Conservation (phyloP, 805 yeast genomes). For the Ogataea thermomethanolica region DNA sequence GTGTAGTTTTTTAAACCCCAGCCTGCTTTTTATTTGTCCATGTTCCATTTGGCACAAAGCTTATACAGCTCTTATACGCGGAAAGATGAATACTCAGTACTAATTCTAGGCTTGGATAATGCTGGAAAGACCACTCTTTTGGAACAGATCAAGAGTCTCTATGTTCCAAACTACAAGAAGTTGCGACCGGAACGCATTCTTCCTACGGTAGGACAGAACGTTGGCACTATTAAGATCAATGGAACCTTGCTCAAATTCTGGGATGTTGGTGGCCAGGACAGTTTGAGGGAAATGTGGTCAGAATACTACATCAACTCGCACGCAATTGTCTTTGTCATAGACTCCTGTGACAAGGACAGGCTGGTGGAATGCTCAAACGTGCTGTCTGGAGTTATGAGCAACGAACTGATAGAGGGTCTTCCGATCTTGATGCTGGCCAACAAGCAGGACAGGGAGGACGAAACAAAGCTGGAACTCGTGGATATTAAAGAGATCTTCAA, state of each 20-base stretch:
- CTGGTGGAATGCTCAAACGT: slow-evolving; percentile 78
- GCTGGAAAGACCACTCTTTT: slow-evolving; percentile 90
- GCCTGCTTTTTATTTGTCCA: neutral
- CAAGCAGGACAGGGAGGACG: slow-evolving; percentile 71
- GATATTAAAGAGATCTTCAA: slow-evolving; percentile 82
- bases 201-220: slow-evolving; percentile 96
- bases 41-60: slow-evolving; percentile 18
- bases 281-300: slow-evolving; percentile 82
- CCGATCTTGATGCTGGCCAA: slow-evolving; percentile 95
- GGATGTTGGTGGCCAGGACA: slow-evolving; percentile 96
- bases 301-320: slow-evolving; percentile 83
- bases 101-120: slow-evolving; percentile 88
- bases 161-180: slow-evolving; percentile 43
- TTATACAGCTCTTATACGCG: slow-evolving; percentile 15
- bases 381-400: slow-evolving; percentile 53
- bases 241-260: slow-evolving; percentile 65
- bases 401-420: slow-evolving; percentile 66
- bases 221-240: slow-evolving; percentile 41
- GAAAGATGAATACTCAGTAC: slow-evolving; percentile 53
- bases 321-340: slow-evolving; percentile 89
- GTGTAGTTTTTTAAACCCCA: neutral
- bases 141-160: slow-evolving; percentile 60
- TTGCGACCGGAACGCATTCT: slow-evolving; percentile 59
- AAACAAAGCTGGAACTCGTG: slow-evolving; percentile 64
- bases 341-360: slow-evolving; percentile 80